Evolutionary conservation across 352 stramenopile species (phyloP), one percentile per base, ranked within the genome.

Genomic region (Phytophthora ramorum): DNA sequence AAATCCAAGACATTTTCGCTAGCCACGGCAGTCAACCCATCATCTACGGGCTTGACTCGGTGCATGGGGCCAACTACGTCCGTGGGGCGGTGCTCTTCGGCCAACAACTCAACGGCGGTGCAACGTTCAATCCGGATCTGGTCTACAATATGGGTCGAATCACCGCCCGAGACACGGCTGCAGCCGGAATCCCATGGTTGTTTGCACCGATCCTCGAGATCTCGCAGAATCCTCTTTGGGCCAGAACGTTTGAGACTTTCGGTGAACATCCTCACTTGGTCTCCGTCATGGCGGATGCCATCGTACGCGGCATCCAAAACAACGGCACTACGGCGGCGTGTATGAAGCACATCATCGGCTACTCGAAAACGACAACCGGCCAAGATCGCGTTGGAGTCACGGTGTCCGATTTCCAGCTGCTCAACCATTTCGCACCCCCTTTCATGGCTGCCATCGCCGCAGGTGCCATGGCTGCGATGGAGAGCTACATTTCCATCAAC

Each of bases 401-500:
- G 0, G 54, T 94, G 7, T 88, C 78, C 0, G 79, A 93, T 34
- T 96, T 83, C 55, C 81, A 95, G 30, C 46, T 96, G 50, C 79
- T 95, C 58, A 96, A 96, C 52, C 85, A 90, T 63, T 97, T 97
- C 46, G 83, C 87, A 3, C 90, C 88, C 19, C 77, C 90, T 0
- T 98, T 97, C 58, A 57, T 92, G n/a, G 85, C 88, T 1, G 90
- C 89, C 12, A 86, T 96, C 19, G 73, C 87, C 22, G 86, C 95
- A 7, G 87, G 85, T 4, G 85, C 83, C 3, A 77, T 96, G 58
- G 93, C 93, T 0, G 84, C 94, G 2, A 99, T 99, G 96, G 94
- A 98, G 72, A 96, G 69, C 48, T 99, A 98, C 79, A 95, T 92
- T 50, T 95, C 96, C 56, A 60, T 97, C 48, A 97, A 97, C 51